Evolutionary conservation across 305 asterid genomes (phyloP).

Genomic region (Ajuga reptans): DNA sequence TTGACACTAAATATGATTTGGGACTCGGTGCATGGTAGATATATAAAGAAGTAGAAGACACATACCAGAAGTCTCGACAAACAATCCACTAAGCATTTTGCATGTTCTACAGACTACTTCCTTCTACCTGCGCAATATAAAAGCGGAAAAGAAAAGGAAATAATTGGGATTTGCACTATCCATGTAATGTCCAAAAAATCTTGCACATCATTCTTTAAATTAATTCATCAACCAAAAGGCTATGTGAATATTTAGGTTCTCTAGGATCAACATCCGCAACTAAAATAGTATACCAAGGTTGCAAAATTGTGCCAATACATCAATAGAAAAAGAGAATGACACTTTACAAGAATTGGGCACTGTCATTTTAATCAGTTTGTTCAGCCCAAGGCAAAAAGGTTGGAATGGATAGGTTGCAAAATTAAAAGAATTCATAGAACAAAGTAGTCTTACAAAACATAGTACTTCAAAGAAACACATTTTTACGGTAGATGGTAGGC

Average conservation of each 20-base stretch:
- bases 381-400: constrained; percentile 4
- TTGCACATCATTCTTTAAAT: constrained; percentile 12
- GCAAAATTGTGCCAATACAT: constrained; percentile 1
- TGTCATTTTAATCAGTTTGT: neutral
- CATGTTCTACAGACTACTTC: constrained; percentile 31
- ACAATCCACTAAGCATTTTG: constrained; percentile 38
- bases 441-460: constrained; percentile 15
- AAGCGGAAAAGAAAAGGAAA: constrained; percentile 35
- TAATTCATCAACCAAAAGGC: constrained; percentile 20
- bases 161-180: constrained; percentile 46
- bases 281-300: neutral
- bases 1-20: neutral
- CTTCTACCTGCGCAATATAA: constrained; percentile 56
- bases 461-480: neutral
- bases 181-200: constrained; percentile 19
- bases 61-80: constrained; percentile 51
- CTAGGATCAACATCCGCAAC: constrained; percentile 6
- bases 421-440: neutral
- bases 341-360: neutral
- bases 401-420: neutral
- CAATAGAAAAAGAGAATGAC: neutral
- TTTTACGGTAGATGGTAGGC: constrained; percentile 10
- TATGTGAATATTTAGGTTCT: neutral
- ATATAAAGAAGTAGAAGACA: constrained; percentile 31
- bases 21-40: constrained; percentile 15